Base-by-base conservation (phyloP, 2,329 filamentous ascomycete species). In the Sporothrix protearum region DNA sequence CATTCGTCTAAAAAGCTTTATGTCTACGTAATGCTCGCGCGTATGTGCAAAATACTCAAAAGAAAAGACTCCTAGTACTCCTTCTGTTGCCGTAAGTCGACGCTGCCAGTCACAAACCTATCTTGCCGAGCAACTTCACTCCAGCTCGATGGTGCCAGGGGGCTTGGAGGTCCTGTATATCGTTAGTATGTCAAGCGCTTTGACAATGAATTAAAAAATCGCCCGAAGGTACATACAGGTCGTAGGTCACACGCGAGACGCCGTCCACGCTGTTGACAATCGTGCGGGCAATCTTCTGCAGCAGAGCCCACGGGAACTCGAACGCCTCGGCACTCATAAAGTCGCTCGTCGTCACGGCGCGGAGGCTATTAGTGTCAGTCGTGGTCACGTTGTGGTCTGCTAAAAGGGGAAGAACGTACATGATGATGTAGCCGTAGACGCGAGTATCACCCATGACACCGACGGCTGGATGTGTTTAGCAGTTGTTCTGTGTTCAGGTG, bases 231-330 rank as follows among this genome's bases (percentile, higher is more conserved):
- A 63, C 8, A 3, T 49, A 71, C 68, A 83, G 78, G 77, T 93
- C 90, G 76, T 93, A 93, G 16, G 88, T 83, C 49, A 94, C 92
- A 49, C 91, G 83, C 75, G 87, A 88, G 22, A 94, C 87, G 12
- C 91, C 91, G 57, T 91, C 84, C 0, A 94, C 90, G 80, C 93
- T 89, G 77, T 93, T 95, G 72, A 92, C 87, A 76, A 94, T 94
- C 73, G 90, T 83, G 16, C 84, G 86, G 61, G 85, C 86, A 42
- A 94, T 88, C 72, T 83, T 82, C 80, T 88, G 87, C 73, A 95
- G 83, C 77, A 94, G 89, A 25, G 85, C 83, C 75, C 86, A 85
- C 70, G 86, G 82, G 77, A 93, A 92, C 69, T 87, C 83, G 80
- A 87, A 94, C 73, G 87, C 86, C 78, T 92, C 87, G 30, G 91